A percentile compares a stretch with the other conserved stretches of the same genome.
Evolutionary conservation across 192 early-diverging fungal species (phyloP).

Genomic region (Backusella luteola): DNA sequence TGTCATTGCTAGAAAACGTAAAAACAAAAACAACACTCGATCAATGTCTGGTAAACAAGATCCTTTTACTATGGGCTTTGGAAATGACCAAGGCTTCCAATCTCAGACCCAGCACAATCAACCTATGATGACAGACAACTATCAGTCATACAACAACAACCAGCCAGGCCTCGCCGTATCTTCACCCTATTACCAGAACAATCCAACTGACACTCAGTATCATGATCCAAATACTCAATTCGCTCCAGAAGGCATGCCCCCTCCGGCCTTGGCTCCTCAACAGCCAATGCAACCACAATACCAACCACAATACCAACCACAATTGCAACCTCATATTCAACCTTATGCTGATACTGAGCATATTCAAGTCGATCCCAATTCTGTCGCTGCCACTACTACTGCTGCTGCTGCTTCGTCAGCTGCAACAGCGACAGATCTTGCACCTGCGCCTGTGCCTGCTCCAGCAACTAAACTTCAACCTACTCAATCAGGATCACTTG

Average conservation of each 20-base stretch:
- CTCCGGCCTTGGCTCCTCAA: neutral
- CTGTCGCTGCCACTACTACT: neutral
- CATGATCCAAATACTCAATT: neutral
- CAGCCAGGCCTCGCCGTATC: conserved; percentile 9
- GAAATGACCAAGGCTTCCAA: conserved; percentile 17
- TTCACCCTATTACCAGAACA: conserved; percentile 1
- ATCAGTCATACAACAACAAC: neutral
- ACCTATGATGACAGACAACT: neutral
- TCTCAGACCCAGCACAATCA: neutral
- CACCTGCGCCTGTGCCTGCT: neutral
- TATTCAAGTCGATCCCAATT: neutral
- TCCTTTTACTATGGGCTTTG: conserved; percentile 39
- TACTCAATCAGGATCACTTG: conserved; percentile 41
- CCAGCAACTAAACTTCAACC: conserved; percentile 4
- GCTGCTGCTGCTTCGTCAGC: neutral
- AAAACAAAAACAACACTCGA: neutral
- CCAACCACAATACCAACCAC: conserved; percentile 15
- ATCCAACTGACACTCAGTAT: neutral
- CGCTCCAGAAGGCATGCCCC: neutral
- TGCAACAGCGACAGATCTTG: neutral
- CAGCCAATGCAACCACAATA: neutral
- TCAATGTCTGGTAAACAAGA: conserved; percentile 11
- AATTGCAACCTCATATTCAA: conserved; percentile 13
- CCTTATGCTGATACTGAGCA: conserved; percentile 7
- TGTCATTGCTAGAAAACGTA: conserved; percentile 22